Conservation (phyloP, 371 early-diverging fungal genomes). For the Mucor irregularis region DNA sequence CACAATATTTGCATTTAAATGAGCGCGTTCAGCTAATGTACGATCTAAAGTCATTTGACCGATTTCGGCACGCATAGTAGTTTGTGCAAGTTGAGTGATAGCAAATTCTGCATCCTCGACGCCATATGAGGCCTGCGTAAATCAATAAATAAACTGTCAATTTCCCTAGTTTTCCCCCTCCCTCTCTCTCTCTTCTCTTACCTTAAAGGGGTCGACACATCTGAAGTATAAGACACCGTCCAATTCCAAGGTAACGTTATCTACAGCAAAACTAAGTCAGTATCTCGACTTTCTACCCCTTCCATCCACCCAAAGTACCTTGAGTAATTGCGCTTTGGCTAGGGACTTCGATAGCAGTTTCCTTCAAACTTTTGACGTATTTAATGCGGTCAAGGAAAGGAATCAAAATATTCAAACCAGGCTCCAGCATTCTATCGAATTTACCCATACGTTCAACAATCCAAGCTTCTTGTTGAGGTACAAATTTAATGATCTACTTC, state of each 20-base stretch:
- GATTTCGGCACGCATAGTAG: conserved; percentile 98
- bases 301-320: conserved; percentile 42
- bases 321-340: conserved; percentile 94
- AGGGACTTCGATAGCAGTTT: conserved; percentile 93
- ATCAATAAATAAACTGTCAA: not conserved
- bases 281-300: not conserved
- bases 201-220: conserved; percentile 93
- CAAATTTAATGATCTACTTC: conserved; percentile 86
- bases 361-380: conserved; percentile 95
- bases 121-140: conserved; percentile 86
- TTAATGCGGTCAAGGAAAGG: conserved; percentile 89
- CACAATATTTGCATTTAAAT: conserved; percentile 92
- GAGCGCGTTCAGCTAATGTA: conserved; percentile 92
- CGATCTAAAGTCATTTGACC: conserved; percentile 97
- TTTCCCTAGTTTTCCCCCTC: not conserved
- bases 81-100: conserved; percentile 95
- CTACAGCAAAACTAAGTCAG: conserved; percentile 32
- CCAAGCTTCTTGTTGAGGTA: conserved; percentile 98
- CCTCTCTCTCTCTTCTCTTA: too few species aligned
- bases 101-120: conserved; percentile 96
- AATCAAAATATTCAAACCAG: conserved; percentile 87
- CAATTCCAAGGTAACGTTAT: conserved; percentile 94
- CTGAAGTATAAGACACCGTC: conserved; percentile 97
- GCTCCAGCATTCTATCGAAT: conserved; percentile 86
- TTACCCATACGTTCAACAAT: conserved; percentile 88